Percentiles rank a stretch among this genome's conserved stretches.
Evolutionary conservation across 2,329 filamentous ascomycete species (phyloP).

Genomic region (Sclerotinia subarctica): DNA sequence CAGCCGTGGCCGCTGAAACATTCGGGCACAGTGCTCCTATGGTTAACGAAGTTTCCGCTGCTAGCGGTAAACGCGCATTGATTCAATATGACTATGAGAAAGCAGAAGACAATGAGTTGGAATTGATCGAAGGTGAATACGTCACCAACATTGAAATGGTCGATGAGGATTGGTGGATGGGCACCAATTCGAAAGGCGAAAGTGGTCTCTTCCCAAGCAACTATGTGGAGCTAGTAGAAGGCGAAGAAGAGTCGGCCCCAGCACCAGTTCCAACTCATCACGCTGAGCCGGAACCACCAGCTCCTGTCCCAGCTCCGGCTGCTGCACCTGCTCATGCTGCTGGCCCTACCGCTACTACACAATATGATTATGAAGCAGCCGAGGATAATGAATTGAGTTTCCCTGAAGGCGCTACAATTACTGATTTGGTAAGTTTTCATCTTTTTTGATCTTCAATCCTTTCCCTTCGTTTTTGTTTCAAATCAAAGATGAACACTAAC

Average conservation of each 20-base stretch:
- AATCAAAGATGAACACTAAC: constrained; percentile 21
- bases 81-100: constrained; percentile 96
- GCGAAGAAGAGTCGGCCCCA: constrained; percentile 45
- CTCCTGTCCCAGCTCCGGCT: constrained; percentile 41
- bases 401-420: constrained; percentile 82
- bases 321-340: constrained; percentile 44
- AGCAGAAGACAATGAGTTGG: constrained; percentile 94
- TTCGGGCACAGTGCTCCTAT: constrained; percentile 41
- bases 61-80: constrained; percentile 68
- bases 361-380: constrained; percentile 95
- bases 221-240: constrained; percentile 84
- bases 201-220: constrained; percentile 93
- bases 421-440: constrained; percentile 61
- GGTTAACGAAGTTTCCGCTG: constrained; percentile 46
- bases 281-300: constrained; percentile 28
- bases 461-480: background rate
- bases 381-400: constrained; percentile 90
- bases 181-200: constrained; percentile 80
- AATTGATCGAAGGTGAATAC: constrained; percentile 81
- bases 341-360: constrained; percentile 60
- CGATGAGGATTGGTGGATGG: constrained; percentile 98
- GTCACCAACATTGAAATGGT: constrained; percentile 96
- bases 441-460: background rate
- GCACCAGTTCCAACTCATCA: constrained; percentile 34
- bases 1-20: constrained; percentile 50